Evolutionary conservation across 2,329 filamentous ascomycete genomes (phyloP).

Genomic region (Chaetomiaceae sp.): DNA sequence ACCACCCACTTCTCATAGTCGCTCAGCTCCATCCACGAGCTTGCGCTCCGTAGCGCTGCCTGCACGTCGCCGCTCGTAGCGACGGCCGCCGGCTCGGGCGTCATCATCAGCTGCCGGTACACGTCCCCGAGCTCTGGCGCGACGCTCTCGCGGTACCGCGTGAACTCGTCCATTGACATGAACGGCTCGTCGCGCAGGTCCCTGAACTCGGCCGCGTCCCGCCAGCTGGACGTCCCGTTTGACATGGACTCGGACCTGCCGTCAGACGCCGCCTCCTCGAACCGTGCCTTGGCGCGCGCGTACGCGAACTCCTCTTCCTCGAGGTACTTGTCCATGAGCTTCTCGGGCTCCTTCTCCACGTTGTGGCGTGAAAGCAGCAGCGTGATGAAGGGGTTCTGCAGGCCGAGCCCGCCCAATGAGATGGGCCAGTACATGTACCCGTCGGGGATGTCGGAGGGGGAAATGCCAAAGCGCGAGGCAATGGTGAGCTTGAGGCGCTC

Average conservation of each 20-base stretch:
- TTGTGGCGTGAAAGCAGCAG: constrained; percentile 37
- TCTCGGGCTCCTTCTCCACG: constrained; percentile 30
- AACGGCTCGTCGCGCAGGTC: constrained; percentile 37
- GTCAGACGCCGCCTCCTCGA: constrained; percentile 28
- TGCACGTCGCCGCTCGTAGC: constrained; percentile 28
- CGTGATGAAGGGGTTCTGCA: constrained; percentile 43
- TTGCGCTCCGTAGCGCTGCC: constrained; percentile 26
- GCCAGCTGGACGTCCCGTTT: no score
- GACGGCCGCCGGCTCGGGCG: constrained; percentile 33
- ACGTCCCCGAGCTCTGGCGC: constrained; percentile 32
- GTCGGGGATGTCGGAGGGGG: constrained; percentile 36
- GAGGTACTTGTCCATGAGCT: constrained; percentile 32
- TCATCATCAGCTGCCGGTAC: constrained; percentile 36
- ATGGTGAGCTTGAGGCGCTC: constrained; percentile 53
- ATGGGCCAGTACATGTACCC: constrained; percentile 45
- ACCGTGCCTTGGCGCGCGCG: constrained; percentile 32
- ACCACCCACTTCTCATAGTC: constrained; percentile 47
- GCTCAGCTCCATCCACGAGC: constrained; percentile 33
- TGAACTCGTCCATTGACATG: constrained; percentile 43
- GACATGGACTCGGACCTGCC: constrained; percentile 18
- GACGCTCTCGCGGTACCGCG: constrained; percentile 38
- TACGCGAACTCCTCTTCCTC: constrained; percentile 36
- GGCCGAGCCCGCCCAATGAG: constrained; percentile 43
- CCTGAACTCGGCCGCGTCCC: constrained; percentile 27
- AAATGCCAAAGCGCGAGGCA: constrained; percentile 45